Evolutionary conservation across 768 basidiomycete species (phyloP).

Genomic region (Boletus huronensis): DNA sequence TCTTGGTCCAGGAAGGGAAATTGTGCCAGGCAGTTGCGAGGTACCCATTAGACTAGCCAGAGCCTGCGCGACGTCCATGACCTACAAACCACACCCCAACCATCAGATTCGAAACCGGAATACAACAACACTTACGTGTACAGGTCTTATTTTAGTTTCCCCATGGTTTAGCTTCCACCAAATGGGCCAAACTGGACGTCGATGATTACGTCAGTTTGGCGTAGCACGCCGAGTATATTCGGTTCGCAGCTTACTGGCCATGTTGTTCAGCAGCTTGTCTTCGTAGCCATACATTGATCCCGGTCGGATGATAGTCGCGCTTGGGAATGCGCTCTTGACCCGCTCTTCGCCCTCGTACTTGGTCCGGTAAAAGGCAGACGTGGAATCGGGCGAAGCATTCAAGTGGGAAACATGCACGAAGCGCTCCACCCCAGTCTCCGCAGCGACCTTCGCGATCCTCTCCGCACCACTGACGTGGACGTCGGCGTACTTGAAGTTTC

Average conservation of each 20-base stretch:
- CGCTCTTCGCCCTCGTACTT: conserved; percentile 89
- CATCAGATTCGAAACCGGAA: conserved; percentile 14
- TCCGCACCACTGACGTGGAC: conserved; percentile 83
- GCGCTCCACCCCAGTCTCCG: conserved; percentile 72
- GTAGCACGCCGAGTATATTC: conserved; percentile 1
- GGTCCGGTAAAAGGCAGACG: conserved; percentile 80
- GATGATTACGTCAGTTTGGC: conserved; percentile 11
- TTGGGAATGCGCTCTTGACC: conserved; percentile 79
- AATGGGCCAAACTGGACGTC: conserved; percentile 67
- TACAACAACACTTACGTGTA: conserved; percentile 62
- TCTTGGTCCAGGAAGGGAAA: conserved; percentile 86
- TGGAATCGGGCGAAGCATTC: conserved; percentile 77
- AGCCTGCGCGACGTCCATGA: conserved; percentile 91
- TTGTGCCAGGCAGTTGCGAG: conserved; percentile 59
- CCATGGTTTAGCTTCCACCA: conserved; percentile 93
- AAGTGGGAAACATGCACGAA: conserved; percentile 95
- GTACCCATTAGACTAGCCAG: conserved; percentile 71
- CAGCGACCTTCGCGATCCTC: conserved; percentile 80
- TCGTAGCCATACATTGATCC: conserved; percentile 89
- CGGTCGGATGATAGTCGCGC: conserved; percentile 86
- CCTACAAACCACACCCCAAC: conserved; percentile 42
- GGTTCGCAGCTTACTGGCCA: conserved; percentile 63
- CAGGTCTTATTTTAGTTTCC: conserved; percentile 83
- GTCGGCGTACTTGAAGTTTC: conserved; percentile 82
- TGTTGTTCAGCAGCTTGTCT: conserved; percentile 89